Evolutionary conservation across 495 filamentous ascomycete genomes (phyloP).

Genomic region (Tuber umbilicatum): DNA sequence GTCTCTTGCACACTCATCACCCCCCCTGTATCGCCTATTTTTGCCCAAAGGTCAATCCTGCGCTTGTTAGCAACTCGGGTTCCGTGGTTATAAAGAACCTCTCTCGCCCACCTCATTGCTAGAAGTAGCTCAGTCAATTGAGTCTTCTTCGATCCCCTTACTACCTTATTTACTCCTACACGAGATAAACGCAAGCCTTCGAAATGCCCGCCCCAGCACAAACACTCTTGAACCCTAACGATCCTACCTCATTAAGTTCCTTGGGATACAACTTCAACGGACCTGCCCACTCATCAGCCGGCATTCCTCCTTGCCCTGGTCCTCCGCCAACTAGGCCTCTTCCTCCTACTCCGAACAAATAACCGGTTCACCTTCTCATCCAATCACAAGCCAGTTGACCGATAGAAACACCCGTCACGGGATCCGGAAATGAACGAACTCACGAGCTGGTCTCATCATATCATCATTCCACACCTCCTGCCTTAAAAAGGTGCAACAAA

Average conservation of each 20-base stretch:
- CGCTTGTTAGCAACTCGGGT: slow-evolving; percentile 12
- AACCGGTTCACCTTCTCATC: slow-evolving; percentile 8
- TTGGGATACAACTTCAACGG: slow-evolving; percentile 43
- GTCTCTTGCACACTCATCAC: neutral
- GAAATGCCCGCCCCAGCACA: slow-evolving; percentile 41
- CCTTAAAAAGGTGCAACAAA: neutral
- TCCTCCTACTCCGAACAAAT: slow-evolving; percentile 40
- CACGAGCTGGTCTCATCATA: neutral
- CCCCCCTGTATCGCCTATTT: slow-evolving; percentile 35
- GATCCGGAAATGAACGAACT: neutral
- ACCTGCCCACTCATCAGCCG: slow-evolving; percentile 30
- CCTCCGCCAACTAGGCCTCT: slow-evolving; percentile 42
- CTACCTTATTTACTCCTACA: neutral
- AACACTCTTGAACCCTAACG: slow-evolving; percentile 41
- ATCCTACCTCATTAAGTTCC: slow-evolving; percentile 40
- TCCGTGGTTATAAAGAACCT: slow-evolving; percentile 31
- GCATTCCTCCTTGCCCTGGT: slow-evolving; percentile 38
- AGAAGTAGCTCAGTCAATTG: slow-evolving; percentile 21
- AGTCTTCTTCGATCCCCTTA: slow-evolving; percentile 5
- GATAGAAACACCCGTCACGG: neutral
- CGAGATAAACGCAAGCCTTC: slow-evolving; percentile 10
- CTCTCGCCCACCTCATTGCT: slow-evolving; percentile 17
- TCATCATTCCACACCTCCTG: neutral
- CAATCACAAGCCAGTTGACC: neutral
- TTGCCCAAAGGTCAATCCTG: slow-evolving; percentile 24